Conservation (phyloP, 2,329 filamentous ascomycete species). For the Daldinia eschscholtzii region DNA sequence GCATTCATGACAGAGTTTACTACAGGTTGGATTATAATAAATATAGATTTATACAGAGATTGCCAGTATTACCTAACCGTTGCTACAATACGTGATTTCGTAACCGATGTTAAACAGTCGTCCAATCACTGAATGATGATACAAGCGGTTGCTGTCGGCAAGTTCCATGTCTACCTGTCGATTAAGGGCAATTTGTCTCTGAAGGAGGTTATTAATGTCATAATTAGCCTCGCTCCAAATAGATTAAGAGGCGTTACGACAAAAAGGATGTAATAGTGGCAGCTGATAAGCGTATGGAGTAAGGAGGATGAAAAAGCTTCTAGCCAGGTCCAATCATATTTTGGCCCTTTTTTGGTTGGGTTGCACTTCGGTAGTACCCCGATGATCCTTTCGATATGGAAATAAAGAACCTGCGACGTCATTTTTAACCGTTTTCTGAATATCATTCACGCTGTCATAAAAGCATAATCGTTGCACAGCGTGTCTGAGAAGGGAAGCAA, state of each 20-base stretch:
- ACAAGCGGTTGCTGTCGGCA: not conserved
- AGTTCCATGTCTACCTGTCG: not conserved
- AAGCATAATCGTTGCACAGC: not conserved
- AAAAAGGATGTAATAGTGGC: constrained; percentile 14
- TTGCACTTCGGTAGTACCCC: constrained; percentile 14
- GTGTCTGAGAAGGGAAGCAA: not conserved
- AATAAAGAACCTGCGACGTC: constrained; percentile 17
- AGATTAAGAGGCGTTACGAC: constrained; percentile 3
- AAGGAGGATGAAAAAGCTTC: constrained; percentile 20
- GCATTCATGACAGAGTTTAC: constrained; percentile 31
- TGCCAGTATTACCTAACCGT: not conserved
- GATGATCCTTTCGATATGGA: constrained; percentile 1
- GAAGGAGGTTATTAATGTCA: constrained; percentile 3
- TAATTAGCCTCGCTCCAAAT: constrained; percentile 29
- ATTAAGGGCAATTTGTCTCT: not conserved
- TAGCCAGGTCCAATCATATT: constrained; percentile 27
- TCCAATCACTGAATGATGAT: too few relatives aligned
- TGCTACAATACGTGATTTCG: too few relatives aligned
- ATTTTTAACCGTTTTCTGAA: not conserved
- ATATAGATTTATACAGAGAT: constrained; percentile 23
- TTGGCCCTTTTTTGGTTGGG: constrained; percentile 17
- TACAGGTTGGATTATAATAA: constrained; percentile 30
- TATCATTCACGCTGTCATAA: not conserved
- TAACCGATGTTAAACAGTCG: too few relatives aligned
- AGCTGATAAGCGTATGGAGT: constrained; percentile 15